A percentile compares a stretch with the other conserved stretches of the same genome.
phyloP scores from a whole-genome alignment of 305 asterid genomes.

The Stenogyne calaminthoides region DNA sequence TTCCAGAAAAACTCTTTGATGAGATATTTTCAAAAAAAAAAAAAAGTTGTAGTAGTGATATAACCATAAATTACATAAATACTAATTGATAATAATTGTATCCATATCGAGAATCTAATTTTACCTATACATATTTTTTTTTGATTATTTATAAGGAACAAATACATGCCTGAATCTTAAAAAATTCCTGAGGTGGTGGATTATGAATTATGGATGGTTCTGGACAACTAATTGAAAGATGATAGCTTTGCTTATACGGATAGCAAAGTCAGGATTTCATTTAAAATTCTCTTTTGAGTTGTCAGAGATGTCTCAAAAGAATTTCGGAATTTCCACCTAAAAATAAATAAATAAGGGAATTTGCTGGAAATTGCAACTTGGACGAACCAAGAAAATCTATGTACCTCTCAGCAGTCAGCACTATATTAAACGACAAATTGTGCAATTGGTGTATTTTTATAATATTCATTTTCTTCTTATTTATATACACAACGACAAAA shows the following conservation, averaged over 20 bases:
- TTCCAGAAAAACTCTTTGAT: too few relatives aligned
- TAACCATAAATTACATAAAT: too few relatives aligned
- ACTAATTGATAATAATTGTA: too few relatives aligned
- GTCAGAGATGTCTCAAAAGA: neutral
- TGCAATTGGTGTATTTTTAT: too few relatives aligned
- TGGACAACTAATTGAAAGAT: neutral
- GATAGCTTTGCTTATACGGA: neutral
- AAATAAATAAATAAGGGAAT: neutral
- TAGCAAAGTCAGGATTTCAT: neutral
- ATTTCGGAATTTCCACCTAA: neutral
- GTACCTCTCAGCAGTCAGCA: too few relatives aligned
- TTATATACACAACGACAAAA: too few relatives aligned
- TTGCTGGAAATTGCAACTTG: neutral
- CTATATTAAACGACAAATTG: too few relatives aligned
- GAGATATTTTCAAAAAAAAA: too few relatives aligned
- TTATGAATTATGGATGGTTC: neutral
- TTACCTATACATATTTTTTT: neutral
- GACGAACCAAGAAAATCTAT: neutral
- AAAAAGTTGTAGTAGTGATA: too few relatives aligned
- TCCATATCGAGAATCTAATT: too few relatives aligned
- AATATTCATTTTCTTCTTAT: too few relatives aligned
- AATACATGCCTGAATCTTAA: neutral
- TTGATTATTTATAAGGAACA: neutral
- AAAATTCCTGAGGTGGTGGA: neutral
- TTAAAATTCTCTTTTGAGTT: constrained; percentile 5